Evolutionary conservation across 2,329 filamentous ascomycete species (phyloP), one percentile per base, ranked within the genome.

Genomic region (Pseudonectria foliicola): DNA sequence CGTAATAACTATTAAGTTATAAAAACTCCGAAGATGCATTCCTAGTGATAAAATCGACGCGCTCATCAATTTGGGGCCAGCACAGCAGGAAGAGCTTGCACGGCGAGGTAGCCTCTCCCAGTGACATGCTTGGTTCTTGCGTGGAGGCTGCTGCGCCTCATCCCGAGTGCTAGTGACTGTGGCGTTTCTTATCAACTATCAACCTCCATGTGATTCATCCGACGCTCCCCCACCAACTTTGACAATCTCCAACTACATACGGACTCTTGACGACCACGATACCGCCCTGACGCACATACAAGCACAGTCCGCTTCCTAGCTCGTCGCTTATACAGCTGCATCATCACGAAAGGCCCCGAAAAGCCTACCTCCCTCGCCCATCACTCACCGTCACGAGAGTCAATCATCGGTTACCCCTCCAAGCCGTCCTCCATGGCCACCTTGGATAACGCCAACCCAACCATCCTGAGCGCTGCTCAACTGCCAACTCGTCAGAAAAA

Each of bases 381-480:
- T 21, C 13, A 8, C 16, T 8, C 31, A 16, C 13, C 14, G 7
- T 33, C 31, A 21, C 5, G 8, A 21, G 8, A 21, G 5, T 8
- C 18, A 41, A 35, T 35, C 29, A 27, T 16, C 24, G 34, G 38
- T 27, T 39, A 25, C 37, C 37, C 36, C 38, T 34, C 27, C 16
- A 31, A 21, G 18, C 18, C 18, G 18, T 21, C 38, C 28, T 14
- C 35, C 31, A 54, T 54, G 50, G 49, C 55, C 16, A 48, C 56
- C 13, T 57, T 71, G 30, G 76, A 82, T 49, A 95, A 95, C 63
- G 87, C 85, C 45, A 96, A 98, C 66, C 92, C 92, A 35, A 93
- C 86, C 45, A 89, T 98, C 56, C 69, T 96, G 53, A 93, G 82
- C 63, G 75, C 80, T 34, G 85, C 86, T 28, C 86, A 96, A 63